Conservation (phyloP, 2,329 filamentous ascomycete genomes). For the Arthrobotrys conoides region DNA sequence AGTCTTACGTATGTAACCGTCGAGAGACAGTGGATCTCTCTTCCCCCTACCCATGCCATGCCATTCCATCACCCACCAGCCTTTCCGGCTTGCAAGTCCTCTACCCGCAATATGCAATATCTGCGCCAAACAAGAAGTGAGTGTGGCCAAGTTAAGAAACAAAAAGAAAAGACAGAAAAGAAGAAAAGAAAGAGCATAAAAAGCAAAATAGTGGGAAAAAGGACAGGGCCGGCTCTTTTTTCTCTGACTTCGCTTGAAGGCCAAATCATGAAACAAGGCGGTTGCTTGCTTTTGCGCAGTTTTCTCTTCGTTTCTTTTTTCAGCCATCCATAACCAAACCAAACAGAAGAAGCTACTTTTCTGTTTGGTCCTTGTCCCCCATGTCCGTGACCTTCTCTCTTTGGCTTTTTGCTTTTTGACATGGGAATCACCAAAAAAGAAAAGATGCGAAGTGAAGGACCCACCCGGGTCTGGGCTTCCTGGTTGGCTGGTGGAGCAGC, state of each 20-base stretch:
- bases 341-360: conserved; percentile 6
- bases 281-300: conserved; percentile 49
- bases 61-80: conserved; percentile 7
- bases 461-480: conserved; percentile 51
- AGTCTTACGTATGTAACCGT: conserved; percentile 20
- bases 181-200: no score
- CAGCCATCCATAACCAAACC: no score
- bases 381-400: conserved; percentile 44
- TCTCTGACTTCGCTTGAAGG: conserved; percentile 57
- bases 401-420: conserved; percentile 34
- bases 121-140: conserved; percentile 36
- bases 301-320: conserved; percentile 47
- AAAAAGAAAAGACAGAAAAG: no score
- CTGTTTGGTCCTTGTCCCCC: neutral
- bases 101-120: conserved; percentile 47
- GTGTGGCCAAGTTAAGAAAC: no score
- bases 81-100: conserved; percentile 49
- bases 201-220: no score
- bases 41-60: neutral
- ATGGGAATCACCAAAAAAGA: no score
- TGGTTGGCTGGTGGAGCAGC: conserved; percentile 45
- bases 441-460: conserved; percentile 30
- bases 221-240: conserved; percentile 44
- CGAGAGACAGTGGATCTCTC: conserved; percentile 21
- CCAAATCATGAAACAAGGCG: conserved; percentile 60